These are phyloP conservation scores for Cladosporium cucumerinum DNA, from an alignment of 2,329 filamentous ascomycete genomes.

Conservation along the genomic window DNA sequence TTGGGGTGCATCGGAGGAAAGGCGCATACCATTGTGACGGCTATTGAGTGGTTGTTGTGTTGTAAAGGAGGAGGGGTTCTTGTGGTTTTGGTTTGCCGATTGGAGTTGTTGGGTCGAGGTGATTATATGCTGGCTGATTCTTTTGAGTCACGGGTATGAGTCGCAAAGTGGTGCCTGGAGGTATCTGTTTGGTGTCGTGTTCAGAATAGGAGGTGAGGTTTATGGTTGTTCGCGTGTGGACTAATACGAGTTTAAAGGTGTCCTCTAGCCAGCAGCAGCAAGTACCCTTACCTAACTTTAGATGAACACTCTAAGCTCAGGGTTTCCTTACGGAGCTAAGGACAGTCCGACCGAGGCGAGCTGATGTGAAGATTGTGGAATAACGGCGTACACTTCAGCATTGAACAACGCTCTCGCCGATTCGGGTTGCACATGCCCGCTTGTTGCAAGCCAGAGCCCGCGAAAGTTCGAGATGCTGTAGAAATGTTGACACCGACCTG, in stretches of 20 bases:
- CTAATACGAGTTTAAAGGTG: constrained; percentile 2
- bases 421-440: not conserved
- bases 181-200: not conserved
- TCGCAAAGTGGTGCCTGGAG: not conserved
- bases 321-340: not conserved
- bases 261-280: not conserved
- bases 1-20: not conserved
- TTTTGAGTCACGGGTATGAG: not conserved
- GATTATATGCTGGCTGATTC: no score
- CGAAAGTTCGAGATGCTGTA: not conserved
- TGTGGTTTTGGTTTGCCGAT: not conserved
- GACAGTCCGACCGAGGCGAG: not conserved
- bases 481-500: not conserved
- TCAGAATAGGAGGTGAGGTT: not conserved
- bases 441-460: not conserved
- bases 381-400: not conserved
- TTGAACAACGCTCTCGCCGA: not conserved
- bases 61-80: not conserved
- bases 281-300: constrained; percentile 4
- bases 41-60: not conserved
- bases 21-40: not conserved
- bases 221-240: constrained; percentile 3
- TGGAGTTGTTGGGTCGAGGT: not conserved
- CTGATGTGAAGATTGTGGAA: not conserved
- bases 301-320: constrained; percentile 2